A percentile compares a stretch with the other conserved stretches of the same genome.
phyloP scores from a whole-genome alignment of 208 protist species.

The Vickermania ingenoplastis region DNA sequence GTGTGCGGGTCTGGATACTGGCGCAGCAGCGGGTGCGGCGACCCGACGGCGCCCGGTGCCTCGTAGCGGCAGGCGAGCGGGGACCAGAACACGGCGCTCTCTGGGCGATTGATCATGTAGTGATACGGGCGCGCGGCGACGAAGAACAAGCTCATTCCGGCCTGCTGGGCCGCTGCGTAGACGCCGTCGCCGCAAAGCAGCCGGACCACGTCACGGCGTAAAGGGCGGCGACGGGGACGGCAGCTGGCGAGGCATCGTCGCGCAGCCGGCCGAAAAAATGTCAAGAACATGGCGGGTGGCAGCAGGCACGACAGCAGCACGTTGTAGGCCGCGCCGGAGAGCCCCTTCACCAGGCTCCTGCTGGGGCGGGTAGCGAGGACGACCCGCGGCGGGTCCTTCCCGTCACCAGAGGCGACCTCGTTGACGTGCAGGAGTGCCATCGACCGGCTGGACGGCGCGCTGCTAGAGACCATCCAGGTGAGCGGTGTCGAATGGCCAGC shows the following conservation, averaged over 20 bases:
- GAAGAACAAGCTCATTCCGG: conserved; percentile 39
- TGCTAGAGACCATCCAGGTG: neutral
- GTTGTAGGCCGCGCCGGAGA: conserved; percentile 45
- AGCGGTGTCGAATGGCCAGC: neutral
- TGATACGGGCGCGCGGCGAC: conserved; percentile 24
- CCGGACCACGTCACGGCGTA: conserved; percentile 43
- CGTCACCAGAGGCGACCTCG: conserved; percentile 30
- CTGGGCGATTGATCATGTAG: conserved; percentile 26
- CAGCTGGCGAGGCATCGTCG: conserved; percentile 8
- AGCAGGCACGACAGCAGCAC: conserved; percentile 30
- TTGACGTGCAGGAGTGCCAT: conserved; percentile 36
- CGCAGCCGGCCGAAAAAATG: conserved; percentile 50
- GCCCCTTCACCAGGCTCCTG: conserved; percentile 26
- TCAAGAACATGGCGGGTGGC: conserved; percentile 53
- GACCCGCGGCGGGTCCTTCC: conserved; percentile 53
- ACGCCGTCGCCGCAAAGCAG: conserved; percentile 41
- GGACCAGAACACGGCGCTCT: conserved; percentile 23
- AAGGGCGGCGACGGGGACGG: conserved; percentile 20
- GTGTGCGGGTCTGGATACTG: conserved; percentile 12
- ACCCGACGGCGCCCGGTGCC: conserved; percentile 8
- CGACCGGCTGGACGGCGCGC: neutral
- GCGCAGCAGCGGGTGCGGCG: conserved; percentile 26
- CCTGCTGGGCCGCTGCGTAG: conserved; percentile 70
- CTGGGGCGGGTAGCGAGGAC: conserved; percentile 59
- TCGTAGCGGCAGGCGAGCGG: conserved; percentile 36